These are phyloP conservation scores for Pezicula carpinea DNA, from an alignment of 2,329 filamentous ascomycete species.

Conservation along the genomic window DNA sequence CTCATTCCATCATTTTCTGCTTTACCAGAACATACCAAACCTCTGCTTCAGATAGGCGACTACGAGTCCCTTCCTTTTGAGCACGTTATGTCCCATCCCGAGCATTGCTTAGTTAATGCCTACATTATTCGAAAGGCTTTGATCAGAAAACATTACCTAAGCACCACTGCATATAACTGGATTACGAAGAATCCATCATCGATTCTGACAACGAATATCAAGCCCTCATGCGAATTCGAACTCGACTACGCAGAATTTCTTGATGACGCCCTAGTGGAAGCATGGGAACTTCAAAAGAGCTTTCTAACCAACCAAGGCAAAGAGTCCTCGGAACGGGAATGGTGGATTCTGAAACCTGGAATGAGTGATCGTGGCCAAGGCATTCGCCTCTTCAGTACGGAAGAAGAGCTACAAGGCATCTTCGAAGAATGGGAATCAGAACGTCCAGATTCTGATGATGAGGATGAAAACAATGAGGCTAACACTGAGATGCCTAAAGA, in stretches of 20 bases:
- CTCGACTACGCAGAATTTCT: constrained; percentile 96
- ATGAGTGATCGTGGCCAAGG: constrained; percentile 97
- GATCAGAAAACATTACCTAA: constrained; percentile 92
- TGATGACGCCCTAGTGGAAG: constrained; percentile 87
- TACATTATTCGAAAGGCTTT: constrained; percentile 95
- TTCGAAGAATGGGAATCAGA: constrained; percentile 88
- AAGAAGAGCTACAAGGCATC: constrained; percentile 77
- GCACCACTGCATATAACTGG: constrained; percentile 80
- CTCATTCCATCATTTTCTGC: constrained; percentile 46
- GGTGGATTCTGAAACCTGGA: constrained; percentile 97
- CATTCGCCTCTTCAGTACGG: constrained; percentile 81
- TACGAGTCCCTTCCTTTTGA: constrained; percentile 90
- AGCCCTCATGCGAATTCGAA: constrained; percentile 80
- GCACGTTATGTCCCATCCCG: constrained; percentile 57
- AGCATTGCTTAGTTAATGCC: constrained; percentile 70
- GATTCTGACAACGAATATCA: constrained; percentile 64
- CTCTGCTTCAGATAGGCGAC: constrained; percentile 67
- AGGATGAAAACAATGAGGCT: constrained; percentile 38
- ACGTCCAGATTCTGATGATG: constrained; percentile 59
- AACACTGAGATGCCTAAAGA: constrained; percentile 23
- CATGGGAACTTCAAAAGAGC: constrained; percentile 79
- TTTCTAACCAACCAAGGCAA: constrained; percentile 61
- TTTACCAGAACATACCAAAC: constrained; percentile 14
- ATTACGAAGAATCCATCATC: constrained; percentile 75
- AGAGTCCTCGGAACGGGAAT: constrained; percentile 51